Evolutionary conservation across 306 rosid genomes (phyloP), one percentile per base, ranked within the genome.

Genomic region (Cucumis cinereus): DNA sequence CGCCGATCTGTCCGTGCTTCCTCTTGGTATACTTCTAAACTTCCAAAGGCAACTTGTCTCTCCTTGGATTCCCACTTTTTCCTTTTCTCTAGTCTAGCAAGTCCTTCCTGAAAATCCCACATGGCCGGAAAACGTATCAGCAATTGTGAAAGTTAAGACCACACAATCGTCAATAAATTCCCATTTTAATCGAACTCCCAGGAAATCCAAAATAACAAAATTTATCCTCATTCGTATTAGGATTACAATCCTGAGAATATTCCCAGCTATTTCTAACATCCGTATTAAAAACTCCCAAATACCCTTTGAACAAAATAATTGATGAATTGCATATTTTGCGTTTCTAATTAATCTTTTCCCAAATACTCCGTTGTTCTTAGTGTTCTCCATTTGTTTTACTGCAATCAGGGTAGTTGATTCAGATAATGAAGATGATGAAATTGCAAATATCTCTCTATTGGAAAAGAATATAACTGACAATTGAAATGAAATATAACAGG

Each of bases 31-130:
- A 69, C 82, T 77, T 94, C 99, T 84, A 94, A 77, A 78, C 84
- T 92, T 52, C 86, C 96, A 8, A 90, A 84, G 33, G 96, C 95
- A 15, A 56, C 33, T 75, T 90, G 87, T 49, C 92, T 83, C 41
- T 92, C 96, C 83, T 85, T 90, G 52, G 72, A 79, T 76, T 90
- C 96, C 96, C 92, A 84, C 85, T 84, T 92, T 50, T 81, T 92
- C 62, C 82, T 90, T 73, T 92, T 94, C 81, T 94, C 99, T 54
- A 81, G 58, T 81, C 90, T 84, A 77, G 93, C 99, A 55, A 90
- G 89, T 77, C 99, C 99, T 76, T 94, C 97, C 99, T 94, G 91
- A 9, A 86, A 85, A 11, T 82, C 77, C 50, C 82, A 82, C 20
- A 47, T 36, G 77, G 54, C 28, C 16, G 16, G 50, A 17, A 64